Evolutionary conservation across 164 flowering plant species (phyloP).

Genomic region (Sextonia rubra): DNA sequence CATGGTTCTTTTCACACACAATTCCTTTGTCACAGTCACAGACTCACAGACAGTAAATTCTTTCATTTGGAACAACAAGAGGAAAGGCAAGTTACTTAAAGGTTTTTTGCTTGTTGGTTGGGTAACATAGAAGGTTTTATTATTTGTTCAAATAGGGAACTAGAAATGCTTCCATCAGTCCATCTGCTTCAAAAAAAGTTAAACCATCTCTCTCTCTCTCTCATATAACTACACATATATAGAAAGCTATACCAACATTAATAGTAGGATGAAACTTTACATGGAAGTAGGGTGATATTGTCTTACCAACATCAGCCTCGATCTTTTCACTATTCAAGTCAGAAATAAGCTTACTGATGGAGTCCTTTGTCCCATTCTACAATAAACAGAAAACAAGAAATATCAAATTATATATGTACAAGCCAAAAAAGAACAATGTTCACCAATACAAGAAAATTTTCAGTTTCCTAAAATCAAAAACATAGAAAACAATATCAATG

Average conservation of each 20-base stretch:
- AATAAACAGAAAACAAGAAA: constrained; percentile 3
- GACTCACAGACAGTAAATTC: too few species aligned
- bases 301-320: constrained; percentile 93
- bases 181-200: not conserved
- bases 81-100: too few species aligned
- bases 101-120: too few species aligned
- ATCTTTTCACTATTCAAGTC: constrained; percentile 75
- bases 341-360: constrained; percentile 81
- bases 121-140: too few species aligned
- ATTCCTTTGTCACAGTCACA: too few species aligned
- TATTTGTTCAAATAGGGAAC: too few species aligned
- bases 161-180: not conserved
- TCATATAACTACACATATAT: too few species aligned
- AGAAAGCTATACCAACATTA: not conserved
- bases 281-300: not conserved
- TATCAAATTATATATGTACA: not conserved
- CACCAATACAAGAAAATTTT: not conserved
- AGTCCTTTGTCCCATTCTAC: constrained; percentile 91
- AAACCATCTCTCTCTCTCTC: not conserved
- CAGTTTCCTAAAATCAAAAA: not conserved
- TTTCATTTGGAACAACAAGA: too few species aligned
- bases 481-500: not conserved
- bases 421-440: not conserved
- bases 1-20: too few species aligned
- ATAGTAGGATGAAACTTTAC: not conserved